These are phyloP conservation scores for Pleurotus cornucopiae DNA, from an alignment of 768 basidiomycete genomes.

Conservation along the genomic window DNA sequence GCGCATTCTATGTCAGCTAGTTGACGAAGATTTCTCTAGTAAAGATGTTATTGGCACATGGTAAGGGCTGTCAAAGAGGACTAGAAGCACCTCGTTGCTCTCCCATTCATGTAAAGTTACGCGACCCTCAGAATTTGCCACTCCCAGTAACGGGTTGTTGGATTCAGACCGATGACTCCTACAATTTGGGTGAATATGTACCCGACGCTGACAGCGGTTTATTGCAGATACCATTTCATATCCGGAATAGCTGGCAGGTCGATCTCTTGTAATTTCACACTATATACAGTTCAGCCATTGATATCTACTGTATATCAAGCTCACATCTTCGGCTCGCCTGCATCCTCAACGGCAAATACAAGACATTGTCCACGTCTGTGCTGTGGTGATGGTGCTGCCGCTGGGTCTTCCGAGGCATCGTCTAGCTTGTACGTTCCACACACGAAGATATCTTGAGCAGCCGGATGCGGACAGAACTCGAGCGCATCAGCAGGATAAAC, in stretches of 20 bases:
- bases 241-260: constrained; percentile 82
- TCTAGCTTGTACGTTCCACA: constrained; percentile 92
- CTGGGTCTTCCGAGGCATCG: constrained; percentile 14
- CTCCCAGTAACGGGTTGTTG: constrained; percentile 49
- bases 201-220: no score
- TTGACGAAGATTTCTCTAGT: constrained; percentile 34
- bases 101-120: constrained; percentile 62
- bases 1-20: constrained; percentile 44
- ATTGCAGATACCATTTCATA: constrained; percentile 77
- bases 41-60: constrained; percentile 1
- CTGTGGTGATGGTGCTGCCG: constrained; percentile 23
- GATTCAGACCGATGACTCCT: constrained; percentile 57
- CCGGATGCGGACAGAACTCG: constrained; percentile 81
- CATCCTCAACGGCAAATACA: constrained; percentile 45
- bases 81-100: constrained; percentile 31
- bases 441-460: constrained; percentile 60
- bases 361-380: constrained; percentile 69
- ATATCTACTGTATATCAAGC: constrained; percentile 7
- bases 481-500: constrained; percentile 84
- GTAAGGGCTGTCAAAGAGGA: neutral
- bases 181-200: neutral
- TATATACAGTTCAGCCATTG: constrained; percentile 18
- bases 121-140: constrained; percentile 85
- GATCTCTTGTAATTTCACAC: constrained; percentile 62
- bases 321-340: constrained; percentile 29